Conservation (phyloP, 176 grass and related monocot species). For the Bothriochloa decipiens region DNA sequence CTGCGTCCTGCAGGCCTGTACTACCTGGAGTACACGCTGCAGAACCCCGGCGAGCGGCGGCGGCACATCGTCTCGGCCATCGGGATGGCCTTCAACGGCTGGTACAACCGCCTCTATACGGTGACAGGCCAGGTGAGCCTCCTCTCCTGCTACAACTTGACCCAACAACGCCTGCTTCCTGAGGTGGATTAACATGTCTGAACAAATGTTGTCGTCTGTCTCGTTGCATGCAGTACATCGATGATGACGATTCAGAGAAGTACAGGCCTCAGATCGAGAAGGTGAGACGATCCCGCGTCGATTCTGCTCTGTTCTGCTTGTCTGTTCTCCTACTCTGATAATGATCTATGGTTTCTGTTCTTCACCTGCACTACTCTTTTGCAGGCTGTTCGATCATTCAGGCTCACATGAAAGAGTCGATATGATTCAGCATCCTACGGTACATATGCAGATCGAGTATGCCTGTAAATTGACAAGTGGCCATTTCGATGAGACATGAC, state of each 20-base stretch:
- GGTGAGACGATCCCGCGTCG: constrained; percentile 35
- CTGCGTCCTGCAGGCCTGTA: constrained; percentile 55
- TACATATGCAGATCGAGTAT: background rate
- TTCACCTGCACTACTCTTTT: background rate
- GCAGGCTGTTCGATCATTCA: constrained; percentile 79
- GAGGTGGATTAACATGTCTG: background rate
- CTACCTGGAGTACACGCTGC: constrained; percentile 91
- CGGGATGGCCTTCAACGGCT: constrained; percentile 88
- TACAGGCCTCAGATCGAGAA: constrained; percentile 71
- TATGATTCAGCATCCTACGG: background rate
- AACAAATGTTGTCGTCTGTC: background rate
- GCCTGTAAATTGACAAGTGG: background rate
- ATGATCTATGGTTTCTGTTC: background rate
- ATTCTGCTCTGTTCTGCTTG: background rate
- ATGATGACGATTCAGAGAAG: constrained; percentile 67
- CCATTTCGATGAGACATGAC: background rate
- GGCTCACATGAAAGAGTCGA: constrained; percentile 49
- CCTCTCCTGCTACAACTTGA: background rate
- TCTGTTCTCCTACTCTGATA: background rate
- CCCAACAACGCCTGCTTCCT: no score
- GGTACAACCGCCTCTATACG: constrained; percentile 90
- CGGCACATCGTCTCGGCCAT: constrained; percentile 80
- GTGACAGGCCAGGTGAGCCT: constrained; percentile 76
- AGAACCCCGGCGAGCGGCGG: constrained; percentile 79
- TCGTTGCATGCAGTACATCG: constrained; percentile 62